These are phyloP conservation scores for Gryganskiella cystojenkinii DNA, from an alignment of 192 early-diverging fungal species.

Conservation along the genomic window DNA sequence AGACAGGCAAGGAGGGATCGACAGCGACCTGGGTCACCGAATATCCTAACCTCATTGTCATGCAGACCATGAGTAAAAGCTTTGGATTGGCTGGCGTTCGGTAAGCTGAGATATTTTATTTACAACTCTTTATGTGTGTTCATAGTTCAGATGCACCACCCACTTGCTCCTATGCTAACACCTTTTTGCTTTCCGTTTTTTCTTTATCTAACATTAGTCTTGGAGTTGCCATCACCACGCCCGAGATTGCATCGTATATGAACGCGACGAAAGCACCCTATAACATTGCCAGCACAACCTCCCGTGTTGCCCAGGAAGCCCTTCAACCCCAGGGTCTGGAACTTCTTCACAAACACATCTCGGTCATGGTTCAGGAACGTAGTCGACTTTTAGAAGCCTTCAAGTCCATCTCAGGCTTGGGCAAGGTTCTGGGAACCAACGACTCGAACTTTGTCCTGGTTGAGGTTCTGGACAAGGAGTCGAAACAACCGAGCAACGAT, in stretches of 20 bases:
- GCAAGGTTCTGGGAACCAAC: conserved; percentile 84
- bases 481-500: conserved; percentile 73
- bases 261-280: conserved; percentile 99
- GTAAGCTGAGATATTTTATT: too few species aligned
- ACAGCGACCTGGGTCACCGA: conserved; percentile 80
- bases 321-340: conserved; percentile 74
- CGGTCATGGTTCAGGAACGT: conserved; percentile 73
- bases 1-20: conserved; percentile 68
- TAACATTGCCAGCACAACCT: conserved; percentile 93
- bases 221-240: conserved; percentile 85
- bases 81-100: conserved; percentile 98
- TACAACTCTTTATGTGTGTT: too few species aligned
- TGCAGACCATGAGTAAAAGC: conserved; percentile 98
- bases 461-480: conserved; percentile 72
- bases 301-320: conserved; percentile 81
- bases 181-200: conserved; percentile 2
- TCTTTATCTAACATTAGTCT: conserved; percentile 60
- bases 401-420: conserved; percentile 70
- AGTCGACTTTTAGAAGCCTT: conserved; percentile 72
- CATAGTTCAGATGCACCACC: not conserved
- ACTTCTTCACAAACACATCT: conserved; percentile 74
- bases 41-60: conserved; percentile 95
- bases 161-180: not conserved
- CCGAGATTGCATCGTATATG: conserved; percentile 86
- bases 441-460: conserved; percentile 97